phyloP scores from a whole-genome alignment of 2,329 filamentous ascomycete species.

The Fusarium udum region DNA sequence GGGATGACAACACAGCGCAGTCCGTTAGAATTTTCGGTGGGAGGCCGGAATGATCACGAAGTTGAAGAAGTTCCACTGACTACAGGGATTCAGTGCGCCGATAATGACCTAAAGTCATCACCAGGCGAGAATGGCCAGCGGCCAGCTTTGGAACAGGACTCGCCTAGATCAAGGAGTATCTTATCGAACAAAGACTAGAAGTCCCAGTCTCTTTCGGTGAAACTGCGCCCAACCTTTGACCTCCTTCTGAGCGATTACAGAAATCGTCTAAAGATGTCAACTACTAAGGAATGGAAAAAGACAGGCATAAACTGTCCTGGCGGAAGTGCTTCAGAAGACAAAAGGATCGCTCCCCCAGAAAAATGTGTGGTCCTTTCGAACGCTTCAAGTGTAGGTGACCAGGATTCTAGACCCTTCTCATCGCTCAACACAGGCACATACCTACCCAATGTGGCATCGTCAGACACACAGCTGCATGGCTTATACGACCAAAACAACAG shows the following conservation, averaged over 20 bases:
- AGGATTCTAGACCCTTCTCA: neutral
- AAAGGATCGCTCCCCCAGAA: neutral
- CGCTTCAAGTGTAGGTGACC: neutral
- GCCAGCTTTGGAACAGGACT: neutral
- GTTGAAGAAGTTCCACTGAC: neutral
- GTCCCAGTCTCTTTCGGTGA: slow-evolving; percentile 29
- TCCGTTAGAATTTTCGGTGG: neutral
- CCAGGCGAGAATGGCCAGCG: neutral
- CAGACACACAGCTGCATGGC: neutral
- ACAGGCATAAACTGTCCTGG: slow-evolving; percentile 34
- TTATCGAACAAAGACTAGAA: slow-evolving; percentile 29
- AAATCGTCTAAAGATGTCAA: neutral
- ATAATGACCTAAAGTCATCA: neutral
- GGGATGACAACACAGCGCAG: neutral
- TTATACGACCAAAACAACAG: neutral
- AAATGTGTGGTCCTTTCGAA: neutral
- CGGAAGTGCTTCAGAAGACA: neutral
- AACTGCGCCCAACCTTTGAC: slow-evolving; percentile 41
- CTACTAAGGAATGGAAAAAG: neutral
- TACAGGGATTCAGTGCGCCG: neutral
- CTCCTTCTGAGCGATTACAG: slow-evolving; percentile 18
- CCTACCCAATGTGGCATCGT: neutral
- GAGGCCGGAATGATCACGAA: neutral
- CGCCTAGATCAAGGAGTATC: neutral
- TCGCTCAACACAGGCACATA: neutral